These are phyloP conservation scores for Eragrostis tef DNA, from an alignment of 202 grass and related monocot species.

Conservation along the genomic window DNA sequence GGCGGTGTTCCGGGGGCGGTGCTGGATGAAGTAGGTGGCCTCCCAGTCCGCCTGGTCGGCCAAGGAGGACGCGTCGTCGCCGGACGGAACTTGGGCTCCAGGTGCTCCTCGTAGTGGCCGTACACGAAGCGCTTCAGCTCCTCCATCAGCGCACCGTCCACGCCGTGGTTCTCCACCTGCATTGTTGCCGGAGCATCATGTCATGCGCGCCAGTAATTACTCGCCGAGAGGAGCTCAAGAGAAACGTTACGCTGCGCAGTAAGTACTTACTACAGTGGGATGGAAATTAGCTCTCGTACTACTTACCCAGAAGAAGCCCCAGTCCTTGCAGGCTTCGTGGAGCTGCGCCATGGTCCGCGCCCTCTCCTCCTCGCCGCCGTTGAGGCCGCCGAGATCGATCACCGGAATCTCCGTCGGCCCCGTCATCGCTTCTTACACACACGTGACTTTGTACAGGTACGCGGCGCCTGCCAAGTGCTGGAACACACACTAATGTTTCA, in stretches of 20 bases:
- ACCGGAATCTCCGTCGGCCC: slow-evolving; percentile 68
- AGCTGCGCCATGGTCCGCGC: slow-evolving; percentile 57
- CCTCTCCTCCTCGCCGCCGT: slow-evolving; percentile 47
- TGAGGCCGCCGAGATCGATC: slow-evolving; percentile 67
- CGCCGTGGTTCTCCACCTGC: slow-evolving; percentile 87
- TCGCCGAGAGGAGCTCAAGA: background rate
- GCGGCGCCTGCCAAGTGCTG: background rate
- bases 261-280: too few relatives aligned
- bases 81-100: slow-evolving; percentile 60
- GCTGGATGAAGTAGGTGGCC: slow-evolving; percentile 75
- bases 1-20: slow-evolving; percentile 54
- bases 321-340: slow-evolving; percentile 70
- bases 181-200: background rate
- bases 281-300: too few relatives aligned
- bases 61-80: background rate
- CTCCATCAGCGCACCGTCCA: slow-evolving; percentile 71
- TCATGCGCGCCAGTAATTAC: background rate
- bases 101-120: slow-evolving; percentile 66
- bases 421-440: slow-evolving; percentile 24
- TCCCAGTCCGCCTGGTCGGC: slow-evolving; percentile 73
- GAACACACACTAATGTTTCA: background rate
- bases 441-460: too few relatives aligned
- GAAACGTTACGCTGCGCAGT: too few relatives aligned
- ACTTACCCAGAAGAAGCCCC: slow-evolving; percentile 96
- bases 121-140: slow-evolving; percentile 73